Percentiles rank a stretch among this genome's conserved stretches.
Evolutionary conservation across 106 monocot species (phyloP).

Genomic region (Alisma plantagoaquatica): DNA sequence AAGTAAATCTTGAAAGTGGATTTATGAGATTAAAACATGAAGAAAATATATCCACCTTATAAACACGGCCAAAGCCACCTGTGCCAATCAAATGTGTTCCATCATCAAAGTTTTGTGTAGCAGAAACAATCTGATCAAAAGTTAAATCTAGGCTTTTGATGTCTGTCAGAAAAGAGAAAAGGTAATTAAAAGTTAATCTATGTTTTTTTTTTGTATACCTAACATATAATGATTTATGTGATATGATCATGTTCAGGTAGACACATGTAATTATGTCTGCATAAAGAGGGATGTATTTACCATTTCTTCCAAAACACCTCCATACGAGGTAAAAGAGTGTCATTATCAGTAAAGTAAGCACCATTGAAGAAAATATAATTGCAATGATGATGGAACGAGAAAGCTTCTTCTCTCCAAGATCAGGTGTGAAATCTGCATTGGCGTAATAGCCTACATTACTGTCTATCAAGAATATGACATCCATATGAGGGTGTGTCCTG

Average conservation of each 20-base stretch:
- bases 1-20: not conserved
- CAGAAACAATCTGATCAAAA: slow-evolving; percentile 11
- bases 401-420: not conserved
- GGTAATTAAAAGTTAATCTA: not conserved
- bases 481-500: too few species aligned
- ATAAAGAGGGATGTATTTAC: slow-evolving; percentile 1
- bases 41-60: slow-evolving; percentile 10
- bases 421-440: not conserved
- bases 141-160: slow-evolving; percentile 7
- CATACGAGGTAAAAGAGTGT: slow-evolving; percentile 4
- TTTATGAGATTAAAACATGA: not conserved
- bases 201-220: too few species aligned
- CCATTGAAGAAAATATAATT: not conserved
- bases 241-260: too few species aligned
- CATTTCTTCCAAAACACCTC: not conserved
- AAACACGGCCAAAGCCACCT: slow-evolving; percentile 22
- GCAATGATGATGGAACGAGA: slow-evolving; percentile 9
- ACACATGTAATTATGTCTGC: not conserved
- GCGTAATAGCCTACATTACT: slow-evolving; percentile 10
- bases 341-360: slow-evolving; percentile 1
- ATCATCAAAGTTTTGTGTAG: slow-evolving; percentile 11
- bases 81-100: slow-evolving; percentile 7
- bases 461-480: not conserved
- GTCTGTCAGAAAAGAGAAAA: slow-evolving; percentile 3
- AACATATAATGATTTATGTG: too few species aligned